Evolutionary conservation across 2,329 filamentous ascomycete genomes (phyloP).

Genomic region (Dothiorella sarmentorum): DNA sequence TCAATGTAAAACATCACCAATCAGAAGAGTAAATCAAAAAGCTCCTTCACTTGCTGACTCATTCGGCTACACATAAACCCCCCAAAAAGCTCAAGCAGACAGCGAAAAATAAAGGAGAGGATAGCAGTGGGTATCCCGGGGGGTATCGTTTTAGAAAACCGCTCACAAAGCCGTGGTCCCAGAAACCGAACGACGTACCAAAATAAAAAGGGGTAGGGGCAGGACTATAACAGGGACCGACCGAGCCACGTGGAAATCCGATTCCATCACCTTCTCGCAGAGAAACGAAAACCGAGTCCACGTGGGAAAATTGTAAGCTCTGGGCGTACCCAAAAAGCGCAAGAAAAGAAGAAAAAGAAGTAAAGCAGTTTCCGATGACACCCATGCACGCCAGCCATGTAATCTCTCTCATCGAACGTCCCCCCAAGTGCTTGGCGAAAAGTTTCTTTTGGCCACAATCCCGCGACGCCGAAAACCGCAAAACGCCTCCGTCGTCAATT

Average conservation of each 20-base stretch:
- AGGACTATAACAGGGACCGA: not conserved
- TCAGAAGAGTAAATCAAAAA: too few species aligned
- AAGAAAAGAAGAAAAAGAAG: not conserved
- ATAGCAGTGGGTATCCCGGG: slow-evolving; percentile 7
- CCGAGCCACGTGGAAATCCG: not conserved
- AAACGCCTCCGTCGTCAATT: not conserved
- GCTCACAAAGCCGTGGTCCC: not conserved
- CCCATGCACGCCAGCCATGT: too few species aligned
- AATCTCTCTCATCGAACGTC: not conserved
- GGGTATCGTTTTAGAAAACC: slow-evolving; percentile 5
- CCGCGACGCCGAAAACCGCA: not conserved
- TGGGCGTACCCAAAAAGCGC: not conserved
- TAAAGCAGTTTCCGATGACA: not conserved
- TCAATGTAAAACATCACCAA: too few species aligned
- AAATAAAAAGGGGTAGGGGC: not conserved
- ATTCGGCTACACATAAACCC: too few species aligned
- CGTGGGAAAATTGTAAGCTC: not conserved
- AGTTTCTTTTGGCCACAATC: not conserved
- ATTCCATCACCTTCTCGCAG: not conserved
- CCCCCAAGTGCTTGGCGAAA: not conserved
- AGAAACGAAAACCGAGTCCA: not conserved
- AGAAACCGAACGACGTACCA: not conserved
- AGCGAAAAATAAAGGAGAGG: not conserved
- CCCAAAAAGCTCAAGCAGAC: too few species aligned
- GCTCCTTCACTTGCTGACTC: too few species aligned